A percentile compares a stretch with the other conserved stretches of the same genome.
phyloP scores from a whole-genome alignment of 139 green algal genomes.

The Eudorina sp. region DNA sequence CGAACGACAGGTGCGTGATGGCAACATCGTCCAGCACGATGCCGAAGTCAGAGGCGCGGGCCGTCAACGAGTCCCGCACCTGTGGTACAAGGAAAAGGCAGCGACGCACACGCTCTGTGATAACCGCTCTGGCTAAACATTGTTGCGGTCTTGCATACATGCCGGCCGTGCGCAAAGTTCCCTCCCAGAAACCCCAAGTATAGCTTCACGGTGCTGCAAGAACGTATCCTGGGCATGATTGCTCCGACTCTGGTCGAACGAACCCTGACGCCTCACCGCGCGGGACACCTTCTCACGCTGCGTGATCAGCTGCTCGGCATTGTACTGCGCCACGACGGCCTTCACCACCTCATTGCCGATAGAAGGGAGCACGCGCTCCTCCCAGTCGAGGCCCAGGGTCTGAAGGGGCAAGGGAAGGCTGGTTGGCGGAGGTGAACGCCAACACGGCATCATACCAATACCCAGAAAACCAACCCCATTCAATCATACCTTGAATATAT shows the following conservation, averaged over 20 bases:
- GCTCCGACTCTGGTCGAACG: too few species aligned
- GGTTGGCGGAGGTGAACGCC: too few species aligned
- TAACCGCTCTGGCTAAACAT: too few species aligned
- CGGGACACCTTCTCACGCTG: conserved; percentile 93
- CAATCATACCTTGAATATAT: conserved; percentile 90
- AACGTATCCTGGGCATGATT: too few species aligned
- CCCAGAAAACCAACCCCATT: too few species aligned
- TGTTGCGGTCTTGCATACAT: too few species aligned
- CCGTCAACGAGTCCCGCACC: conserved; percentile 83
- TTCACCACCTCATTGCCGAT: conserved; percentile 99
- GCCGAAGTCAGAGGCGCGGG: conserved; percentile 95
- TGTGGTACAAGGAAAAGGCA: neutral
- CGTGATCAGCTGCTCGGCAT: conserved; percentile 99
- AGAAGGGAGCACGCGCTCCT: conserved; percentile 98
- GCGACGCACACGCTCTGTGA: too few species aligned
- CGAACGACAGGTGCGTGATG: conserved; percentile 98
- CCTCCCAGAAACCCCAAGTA: neutral
- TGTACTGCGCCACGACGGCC: conserved; percentile 98
- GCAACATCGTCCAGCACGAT: conserved; percentile 98
- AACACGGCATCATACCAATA: neutral
- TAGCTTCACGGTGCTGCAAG: too few species aligned
- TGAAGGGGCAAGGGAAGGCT: conserved; percentile 54
- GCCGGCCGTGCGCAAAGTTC: too few species aligned
- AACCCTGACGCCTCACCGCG: conserved; percentile 69
- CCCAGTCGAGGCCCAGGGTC: conserved; percentile 96